A percentile compares a stretch with the other conserved stretches of the same genome.
Evolutionary conservation across 163 green algal genomes (phyloP).

Genomic region (Scenedesmus sp.): DNA sequence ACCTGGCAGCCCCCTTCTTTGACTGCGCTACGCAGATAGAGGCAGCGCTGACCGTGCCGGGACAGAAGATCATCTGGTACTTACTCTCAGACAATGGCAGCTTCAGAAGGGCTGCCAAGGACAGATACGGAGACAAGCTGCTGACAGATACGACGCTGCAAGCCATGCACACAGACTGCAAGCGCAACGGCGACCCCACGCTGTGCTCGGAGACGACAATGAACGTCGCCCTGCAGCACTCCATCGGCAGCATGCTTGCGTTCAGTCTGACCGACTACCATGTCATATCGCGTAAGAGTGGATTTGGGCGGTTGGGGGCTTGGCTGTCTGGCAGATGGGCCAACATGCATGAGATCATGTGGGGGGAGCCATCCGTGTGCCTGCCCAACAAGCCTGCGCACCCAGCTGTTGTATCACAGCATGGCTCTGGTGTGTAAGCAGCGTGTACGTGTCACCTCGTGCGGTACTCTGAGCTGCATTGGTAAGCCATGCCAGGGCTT

Average conservation of each 20-base stretch:
- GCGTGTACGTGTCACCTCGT: too few species aligned
- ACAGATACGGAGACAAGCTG: slow-evolving; percentile 35
- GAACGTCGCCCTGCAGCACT: slow-evolving; percentile 25
- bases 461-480: too few species aligned
- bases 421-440: background rate
- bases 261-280: slow-evolving; percentile 50
- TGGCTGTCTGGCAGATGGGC: slow-evolving; percentile 38
- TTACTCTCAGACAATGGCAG: slow-evolving; percentile 8
- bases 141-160: slow-evolving; percentile 16
- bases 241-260: slow-evolving; percentile 31
- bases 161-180: slow-evolving; percentile 25
- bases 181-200: background rate
- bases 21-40: slow-evolving; percentile 32
- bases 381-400: background rate
- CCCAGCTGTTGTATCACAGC: background rate
- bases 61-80: slow-evolving; percentile 47
- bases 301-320: slow-evolving; percentile 32
- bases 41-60: background rate
- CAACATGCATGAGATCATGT: slow-evolving; percentile 36
- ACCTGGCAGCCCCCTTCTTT: background rate
- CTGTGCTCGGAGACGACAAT: background rate
- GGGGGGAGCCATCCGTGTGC: background rate
- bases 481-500: too few species aligned
- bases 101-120: slow-evolving; percentile 18
- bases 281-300: background rate